Evolutionary conservation across 2,329 filamentous ascomycete species (phyloP), one percentile per base, ranked within the genome.

Genomic region (Cercospora citrullina): DNA sequence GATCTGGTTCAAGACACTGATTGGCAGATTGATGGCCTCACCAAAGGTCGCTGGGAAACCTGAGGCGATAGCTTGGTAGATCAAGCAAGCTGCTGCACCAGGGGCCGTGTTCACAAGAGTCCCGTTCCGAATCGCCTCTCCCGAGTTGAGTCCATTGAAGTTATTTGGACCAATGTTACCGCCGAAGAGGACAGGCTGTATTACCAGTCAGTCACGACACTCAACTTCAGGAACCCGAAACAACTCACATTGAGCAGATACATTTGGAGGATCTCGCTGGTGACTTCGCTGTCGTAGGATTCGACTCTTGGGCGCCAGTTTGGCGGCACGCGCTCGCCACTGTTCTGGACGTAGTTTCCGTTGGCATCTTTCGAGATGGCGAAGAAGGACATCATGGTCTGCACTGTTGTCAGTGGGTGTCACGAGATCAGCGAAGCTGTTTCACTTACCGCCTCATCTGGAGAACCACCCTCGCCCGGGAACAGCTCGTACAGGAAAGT

Each of bases 401-500:
- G 23, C 33, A 16, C 33, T 36, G 33, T 36, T 4, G 33, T 36
- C 33, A 36, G 33, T 4, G 33, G 10, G 33, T 16, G 33, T 14
- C 2, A 36, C 33, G n/a, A 39, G 33, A 39, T 39, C 33, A 5
- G 33, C 14, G 33, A 39, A 39, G 14, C 33, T 28, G 23, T 8
- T 16, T 16, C 21, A 55, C 48, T 10, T 55, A 55, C 48, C 48
- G 65, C 75, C 59, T 77, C 72, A 60, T 79, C 75, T 18, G 78
- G 79, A 1, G 63, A 68, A 63, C 78, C 78, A 12, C 58, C 16
- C 45, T 76, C 75, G 18, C 70, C 75, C 7, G 81, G 80, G 64
- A 75, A 80, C 12, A 82, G 75, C 67, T 81, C 78, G 74, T 82
- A 83, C 7, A 83, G 66, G 76, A 83, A 83, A 53, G 77, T 79